Conservation (phyloP, 2,329 filamentous ascomycete species). For the Didymella keratinophila region DNA sequence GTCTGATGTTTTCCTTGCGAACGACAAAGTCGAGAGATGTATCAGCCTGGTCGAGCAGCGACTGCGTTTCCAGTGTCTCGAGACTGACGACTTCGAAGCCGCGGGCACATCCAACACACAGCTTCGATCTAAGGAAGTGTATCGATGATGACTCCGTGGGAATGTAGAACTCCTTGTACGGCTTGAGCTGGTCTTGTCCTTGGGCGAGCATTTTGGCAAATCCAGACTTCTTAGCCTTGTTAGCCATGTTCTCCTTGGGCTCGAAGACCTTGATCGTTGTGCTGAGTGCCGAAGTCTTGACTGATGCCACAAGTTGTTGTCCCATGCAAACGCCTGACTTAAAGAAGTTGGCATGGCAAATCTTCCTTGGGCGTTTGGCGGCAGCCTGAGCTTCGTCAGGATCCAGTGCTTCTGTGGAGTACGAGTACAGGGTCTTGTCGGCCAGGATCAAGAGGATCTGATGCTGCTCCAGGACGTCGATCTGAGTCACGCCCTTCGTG, state of each 20-base stretch:
- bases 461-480: slow-evolving; percentile 96
- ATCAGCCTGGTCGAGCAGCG: slow-evolving; percentile 94
- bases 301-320: slow-evolving; percentile 92
- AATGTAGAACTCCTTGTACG: slow-evolving; percentile 90
- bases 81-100: slow-evolving; percentile 97
- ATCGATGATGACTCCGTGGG: slow-evolving; percentile 98
- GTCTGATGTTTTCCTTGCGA: slow-evolving; percentile 89
- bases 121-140: slow-evolving; percentile 94
- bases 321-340: slow-evolving; percentile 95
- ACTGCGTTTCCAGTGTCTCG: slow-evolving; percentile 97
- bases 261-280: slow-evolving; percentile 99
- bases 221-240: slow-evolving; percentile 94
- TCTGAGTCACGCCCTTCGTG: slow-evolving; percentile 85
- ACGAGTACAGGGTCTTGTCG: slow-evolving; percentile 92
- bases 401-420: slow-evolving; percentile 85
- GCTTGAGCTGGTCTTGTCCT: slow-evolving; percentile 92
- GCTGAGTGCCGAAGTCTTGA: slow-evolving; percentile 91
- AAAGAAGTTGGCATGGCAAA: slow-evolving; percentile 98
- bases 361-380: slow-evolving; percentile 90
- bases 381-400: slow-evolving; percentile 76
- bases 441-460: slow-evolving; percentile 88
- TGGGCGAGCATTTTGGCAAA: slow-evolving; percentile 94
- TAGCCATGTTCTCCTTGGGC: slow-evolving; percentile 91
- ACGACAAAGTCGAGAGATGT: slow-evolving; percentile 97
- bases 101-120: slow-evolving; percentile 93